Evolutionary conservation across 2,329 filamentous ascomycete genomes (phyloP).

Genomic region (Colletotrichum filicis): DNA sequence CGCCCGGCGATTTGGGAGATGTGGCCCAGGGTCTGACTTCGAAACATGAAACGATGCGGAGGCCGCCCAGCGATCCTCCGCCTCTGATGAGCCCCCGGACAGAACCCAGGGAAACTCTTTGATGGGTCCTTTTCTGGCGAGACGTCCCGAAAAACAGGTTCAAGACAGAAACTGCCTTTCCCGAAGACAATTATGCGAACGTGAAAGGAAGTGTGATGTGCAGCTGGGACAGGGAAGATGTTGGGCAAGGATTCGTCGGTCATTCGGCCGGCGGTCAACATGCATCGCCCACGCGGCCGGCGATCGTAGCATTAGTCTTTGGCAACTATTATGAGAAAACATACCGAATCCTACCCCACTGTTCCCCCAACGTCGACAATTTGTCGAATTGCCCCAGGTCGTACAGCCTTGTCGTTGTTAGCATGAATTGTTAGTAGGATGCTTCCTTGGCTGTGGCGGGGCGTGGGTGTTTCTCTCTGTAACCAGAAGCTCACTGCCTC

Average conservation of each 20-base stretch:
- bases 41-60: conserved; percentile 32
- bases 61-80: conserved; percentile 27
- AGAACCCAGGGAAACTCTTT: neutral
- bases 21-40: conserved; percentile 15
- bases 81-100: neutral
- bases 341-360: neutral
- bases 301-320: conserved; percentile 2
- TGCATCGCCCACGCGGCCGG: neutral
- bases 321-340: neutral
- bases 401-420: conserved; percentile 6
- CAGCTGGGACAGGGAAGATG: neutral
- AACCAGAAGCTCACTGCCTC: conserved; percentile 17
- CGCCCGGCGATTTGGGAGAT: conserved; percentile 2
- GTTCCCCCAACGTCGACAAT: neutral
- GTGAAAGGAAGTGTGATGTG: neutral
- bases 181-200: conserved; percentile 9
- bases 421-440: neutral
- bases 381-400: neutral
- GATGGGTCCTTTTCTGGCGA: neutral
- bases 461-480: conserved; percentile 21
- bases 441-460: conserved; percentile 13
- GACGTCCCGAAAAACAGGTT: neutral
- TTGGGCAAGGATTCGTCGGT: neutral
- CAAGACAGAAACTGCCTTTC: neutral
- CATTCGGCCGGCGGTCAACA: neutral